phyloP scores from a whole-genome alignment of 2,329 filamentous ascomycete species.

The Trichophyton schoenleinii region DNA sequence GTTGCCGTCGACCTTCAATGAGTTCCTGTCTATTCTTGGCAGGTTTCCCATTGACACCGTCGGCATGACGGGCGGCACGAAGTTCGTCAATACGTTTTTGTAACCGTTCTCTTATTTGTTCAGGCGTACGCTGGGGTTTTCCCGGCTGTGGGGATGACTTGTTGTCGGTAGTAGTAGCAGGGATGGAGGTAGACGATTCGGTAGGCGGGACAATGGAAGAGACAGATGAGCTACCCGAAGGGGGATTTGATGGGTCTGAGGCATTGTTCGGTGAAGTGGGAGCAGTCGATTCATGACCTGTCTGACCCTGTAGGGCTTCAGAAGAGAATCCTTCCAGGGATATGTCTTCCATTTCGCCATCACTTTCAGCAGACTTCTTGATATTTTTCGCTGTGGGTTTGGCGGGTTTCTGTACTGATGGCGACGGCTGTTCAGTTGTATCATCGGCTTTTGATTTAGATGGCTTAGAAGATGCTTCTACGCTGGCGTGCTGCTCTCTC shows the following conservation, averaged over 20 bases:
- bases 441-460: constrained; percentile 15
- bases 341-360: constrained; percentile 27
- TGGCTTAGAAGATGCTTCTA: constrained; percentile 12
- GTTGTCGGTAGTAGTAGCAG: constrained; percentile 12
- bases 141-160: constrained; percentile 11
- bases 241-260: constrained; percentile 39
- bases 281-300: constrained; percentile 29
- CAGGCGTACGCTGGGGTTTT: constrained; percentile 49
- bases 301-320: constrained; percentile 21
- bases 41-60: constrained; percentile 66
- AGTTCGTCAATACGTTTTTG: constrained; percentile 74
- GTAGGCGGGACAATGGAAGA: constrained; percentile 48
- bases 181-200: constrained; percentile 14
- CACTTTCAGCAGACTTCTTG: constrained; percentile 13
- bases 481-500: not conserved
- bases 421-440: constrained; percentile 13
- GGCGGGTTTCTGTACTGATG: not conserved
- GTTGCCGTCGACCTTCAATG: constrained; percentile 75
- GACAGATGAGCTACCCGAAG: constrained; percentile 51
- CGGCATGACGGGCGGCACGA: constrained; percentile 74
- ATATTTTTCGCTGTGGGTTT: constrained; percentile 15
- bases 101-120: constrained; percentile 64
- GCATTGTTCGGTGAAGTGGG: constrained; percentile 36
- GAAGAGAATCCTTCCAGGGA: constrained; percentile 40
- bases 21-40: constrained; percentile 82